phyloP scores from a whole-genome alignment of 768 basidiomycete species.

The Mycena venus region DNA sequence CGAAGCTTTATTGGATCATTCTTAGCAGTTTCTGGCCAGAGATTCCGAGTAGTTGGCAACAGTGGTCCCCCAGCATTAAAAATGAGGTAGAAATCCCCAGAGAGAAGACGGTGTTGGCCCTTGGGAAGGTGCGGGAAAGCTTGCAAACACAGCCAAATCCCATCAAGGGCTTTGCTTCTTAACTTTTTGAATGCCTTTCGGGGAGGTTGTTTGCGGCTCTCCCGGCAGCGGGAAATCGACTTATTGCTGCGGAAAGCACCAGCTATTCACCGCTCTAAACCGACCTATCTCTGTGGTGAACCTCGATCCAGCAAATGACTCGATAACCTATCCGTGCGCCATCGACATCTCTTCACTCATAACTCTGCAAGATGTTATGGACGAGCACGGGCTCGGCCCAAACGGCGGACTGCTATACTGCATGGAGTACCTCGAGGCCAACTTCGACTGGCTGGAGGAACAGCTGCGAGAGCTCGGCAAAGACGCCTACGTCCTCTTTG shows the following conservation, averaged over 20 bases:
- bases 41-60: too few relatives aligned
- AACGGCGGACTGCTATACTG: conserved; percentile 98
- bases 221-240: conserved; percentile 92
- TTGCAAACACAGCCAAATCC: too few relatives aligned
- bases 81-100: too few relatives aligned
- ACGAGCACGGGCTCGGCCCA: conserved; percentile 86
- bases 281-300: conserved; percentile 94
- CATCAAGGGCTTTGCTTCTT: too few relatives aligned
- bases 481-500: conserved; percentile 92
- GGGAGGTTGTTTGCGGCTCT: conserved; percentile 88
- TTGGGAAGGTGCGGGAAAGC: too few relatives aligned
- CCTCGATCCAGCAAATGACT: conserved; percentile 94
- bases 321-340: conserved; percentile 91
- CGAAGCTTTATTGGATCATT: too few relatives aligned
- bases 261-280: conserved; percentile 88
- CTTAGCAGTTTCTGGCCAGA: too few relatives aligned
- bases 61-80: too few relatives aligned
- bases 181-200: conserved; percentile 77
- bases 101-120: too few relatives aligned
- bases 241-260: conserved; percentile 89
- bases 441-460: conserved; percentile 90
- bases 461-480: conserved; percentile 72
- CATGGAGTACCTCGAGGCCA: conserved; percentile 96
- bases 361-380: conserved; percentile 90
- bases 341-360: conserved; percentile 89